These are phyloP conservation scores for Fabrea salina DNA, from an alignment of 169 alveolate genomes.

Conservation along the genomic window DNA sequence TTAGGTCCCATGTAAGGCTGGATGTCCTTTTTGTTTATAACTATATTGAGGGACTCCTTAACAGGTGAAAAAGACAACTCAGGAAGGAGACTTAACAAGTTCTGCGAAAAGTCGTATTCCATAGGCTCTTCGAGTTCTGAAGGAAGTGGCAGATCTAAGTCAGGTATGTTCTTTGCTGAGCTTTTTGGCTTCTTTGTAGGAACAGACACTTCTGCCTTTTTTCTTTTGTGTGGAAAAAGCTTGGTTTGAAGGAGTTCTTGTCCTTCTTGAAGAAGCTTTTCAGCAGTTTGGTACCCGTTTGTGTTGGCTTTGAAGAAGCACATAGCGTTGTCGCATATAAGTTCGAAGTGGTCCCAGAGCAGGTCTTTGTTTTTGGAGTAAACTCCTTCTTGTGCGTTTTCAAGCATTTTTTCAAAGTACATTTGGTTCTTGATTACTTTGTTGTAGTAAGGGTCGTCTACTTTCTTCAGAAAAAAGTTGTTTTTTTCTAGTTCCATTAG, in stretches of 20 bases:
- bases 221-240: background rate
- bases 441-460: background rate
- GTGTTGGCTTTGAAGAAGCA: slow-evolving; percentile 11
- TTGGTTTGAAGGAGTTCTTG: background rate
- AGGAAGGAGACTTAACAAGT: background rate
- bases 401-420: slow-evolving; percentile 29
- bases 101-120: background rate
- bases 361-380: background rate
- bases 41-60: background rate
- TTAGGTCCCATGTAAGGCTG: background rate
- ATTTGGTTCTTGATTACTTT: slow-evolving; percentile 23
- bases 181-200: background rate
- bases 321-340: slow-evolving; percentile 34
- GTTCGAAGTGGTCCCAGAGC: slow-evolving; percentile 7
- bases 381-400: slow-evolving; percentile 28
- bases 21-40: slow-evolving; percentile 7
- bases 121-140: background rate
- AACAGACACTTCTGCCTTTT: background rate
- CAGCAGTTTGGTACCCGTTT: slow-evolving; percentile 12
- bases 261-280: slow-evolving; percentile 18
- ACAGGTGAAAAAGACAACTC: background rate
- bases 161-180: background rate
- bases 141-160: background rate
- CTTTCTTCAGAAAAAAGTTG: background rate
- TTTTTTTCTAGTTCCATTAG: slow-evolving; percentile 11